Conservation (phyloP, 352 stramenopile species). For the Pythium biforme region DNA sequence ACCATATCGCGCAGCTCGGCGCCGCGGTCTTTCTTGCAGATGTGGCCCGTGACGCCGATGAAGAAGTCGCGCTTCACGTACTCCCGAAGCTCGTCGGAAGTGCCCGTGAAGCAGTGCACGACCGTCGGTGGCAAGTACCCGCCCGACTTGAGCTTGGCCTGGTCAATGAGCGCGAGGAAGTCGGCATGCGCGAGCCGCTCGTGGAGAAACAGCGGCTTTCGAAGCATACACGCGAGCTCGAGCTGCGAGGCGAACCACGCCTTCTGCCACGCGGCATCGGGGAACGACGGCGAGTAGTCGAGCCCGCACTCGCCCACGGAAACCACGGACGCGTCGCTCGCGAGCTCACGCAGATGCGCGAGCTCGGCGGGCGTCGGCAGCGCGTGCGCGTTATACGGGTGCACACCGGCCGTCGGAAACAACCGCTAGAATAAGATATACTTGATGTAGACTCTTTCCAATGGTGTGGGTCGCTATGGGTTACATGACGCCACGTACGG, state of each 20-base stretch:
- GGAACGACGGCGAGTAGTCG: slow-evolving; percentile 73
- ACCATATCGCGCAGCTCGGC: slow-evolving; percentile 53
- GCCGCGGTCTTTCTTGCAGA: slow-evolving; percentile 81
- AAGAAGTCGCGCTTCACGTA: slow-evolving; percentile 85
- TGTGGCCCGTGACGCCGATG: slow-evolving; percentile 89
- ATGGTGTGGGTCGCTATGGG: too few relatives aligned
- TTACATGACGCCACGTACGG: slow-evolving; percentile 18
- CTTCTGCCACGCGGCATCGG: slow-evolving; percentile 41
- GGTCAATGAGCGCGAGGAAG: slow-evolving; percentile 67
- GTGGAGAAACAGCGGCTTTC: slow-evolving; percentile 84
- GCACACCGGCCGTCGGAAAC: slow-evolving; percentile 72
- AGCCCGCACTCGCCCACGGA: slow-evolving; percentile 79
- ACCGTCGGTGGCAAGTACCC: slow-evolving; percentile 58
- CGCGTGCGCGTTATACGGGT: slow-evolving; percentile 70
- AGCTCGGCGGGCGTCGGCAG: slow-evolving; percentile 40
- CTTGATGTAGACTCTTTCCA: background rate
- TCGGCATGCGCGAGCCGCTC: slow-evolving; percentile 75
- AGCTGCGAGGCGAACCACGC: slow-evolving; percentile 70
- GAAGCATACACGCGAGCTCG: slow-evolving; percentile 52
- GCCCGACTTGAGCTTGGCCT: slow-evolving; percentile 34
- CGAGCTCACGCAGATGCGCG: slow-evolving; percentile 30
- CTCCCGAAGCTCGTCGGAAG: slow-evolving; percentile 55
- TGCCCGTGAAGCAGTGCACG: slow-evolving; percentile 92
- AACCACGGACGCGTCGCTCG: slow-evolving; percentile 36
- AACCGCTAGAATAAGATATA: slow-evolving; percentile 30